Conservation (phyloP, 75 land plant genomes). For the Ceratopteris richardii region DNA sequence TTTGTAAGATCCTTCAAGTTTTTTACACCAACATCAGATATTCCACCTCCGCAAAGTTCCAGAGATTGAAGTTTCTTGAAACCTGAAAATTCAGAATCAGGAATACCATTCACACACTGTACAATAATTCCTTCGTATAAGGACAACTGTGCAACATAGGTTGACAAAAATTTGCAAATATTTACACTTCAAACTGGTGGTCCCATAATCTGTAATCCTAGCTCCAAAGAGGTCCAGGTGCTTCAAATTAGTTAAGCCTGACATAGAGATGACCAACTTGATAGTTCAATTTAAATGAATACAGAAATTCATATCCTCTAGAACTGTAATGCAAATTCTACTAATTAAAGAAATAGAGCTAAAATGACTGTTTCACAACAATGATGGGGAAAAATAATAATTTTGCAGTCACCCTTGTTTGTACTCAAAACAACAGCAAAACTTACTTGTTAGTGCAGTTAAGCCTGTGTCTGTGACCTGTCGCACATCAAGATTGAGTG, state of each 20-base stretch:
- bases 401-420: no score
- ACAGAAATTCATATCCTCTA: no score
- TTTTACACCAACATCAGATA: slow-evolving; percentile 93
- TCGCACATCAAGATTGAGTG: slow-evolving; percentile 82
- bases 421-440: no score
- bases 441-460: slow-evolving; percentile 71
- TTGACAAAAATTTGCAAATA: neutral
- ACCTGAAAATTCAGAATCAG: slow-evolving; percentile 36
- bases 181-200: slow-evolving; percentile 30
- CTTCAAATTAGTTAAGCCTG: slow-evolving; percentile 81
- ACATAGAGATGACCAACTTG: no score
- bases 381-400: no score
- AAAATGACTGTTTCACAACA: no score
- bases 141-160: no score
- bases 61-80: slow-evolving; percentile 86
- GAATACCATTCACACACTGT: no score
- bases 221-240: slow-evolving; percentile 99
- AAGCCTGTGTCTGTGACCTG: slow-evolving; percentile 89
- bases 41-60: slow-evolving; percentile 94
- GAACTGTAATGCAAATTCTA: no score
- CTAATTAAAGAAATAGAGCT: no score
- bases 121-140: no score
- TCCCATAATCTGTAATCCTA: slow-evolving; percentile 87
- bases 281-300: no score
- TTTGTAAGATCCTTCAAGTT: slow-evolving; percentile 76